Base-by-base conservation (phyloP, 2,329 filamentous ascomycete genomes). In the Anisogramma anomala region DNA sequence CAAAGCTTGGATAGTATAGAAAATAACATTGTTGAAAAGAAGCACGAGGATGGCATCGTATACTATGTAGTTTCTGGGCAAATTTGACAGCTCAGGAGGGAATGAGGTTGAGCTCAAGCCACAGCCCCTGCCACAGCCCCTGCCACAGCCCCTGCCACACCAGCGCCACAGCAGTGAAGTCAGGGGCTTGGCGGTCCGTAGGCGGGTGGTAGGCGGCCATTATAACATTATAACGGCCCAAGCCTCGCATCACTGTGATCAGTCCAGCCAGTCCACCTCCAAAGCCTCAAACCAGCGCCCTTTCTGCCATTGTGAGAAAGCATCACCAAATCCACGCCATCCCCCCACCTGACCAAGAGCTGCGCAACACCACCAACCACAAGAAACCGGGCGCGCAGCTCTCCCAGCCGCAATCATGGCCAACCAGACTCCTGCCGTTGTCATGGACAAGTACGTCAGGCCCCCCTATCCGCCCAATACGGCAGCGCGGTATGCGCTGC, bases 381-480 rank as follows among this genome's bases (percentile, higher is more conserved):
- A 46, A 42, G 53, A 54, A 47, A 53, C 50, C 11, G 36, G 25
- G 38, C 49, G 52, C 46, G 34, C 50, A 51, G 40, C 50, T 49
- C 43, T 26, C 32, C 15, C 35, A 41, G 38, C 50, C 46, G 51
- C 56, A 61, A 71, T 61, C 56, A 98, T 98, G 91, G 89, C 91
- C 61, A 83, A 84, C 70, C 89, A 96, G 79, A 96, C 91, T 62
- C 91, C 91, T 58, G 91, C 91, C 84, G 91, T 98, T 95, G 91
- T 98, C 86, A 98, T 98, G 89, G 91, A 98, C 91, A 98, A 98
- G 91, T 95, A 82, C 68, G 86, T 75, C 57, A 48, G 62, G 57
- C 50, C 54, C 57, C 49, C 56, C 55, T 57, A 55, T 53, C 58
- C 44, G 41, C 44, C 42, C 37, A 39, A 30, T 33, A 36, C 42